Evolutionary conservation across 768 basidiomycete species (phyloP).

Genomic region (Collybiopsis luxurians): DNA sequence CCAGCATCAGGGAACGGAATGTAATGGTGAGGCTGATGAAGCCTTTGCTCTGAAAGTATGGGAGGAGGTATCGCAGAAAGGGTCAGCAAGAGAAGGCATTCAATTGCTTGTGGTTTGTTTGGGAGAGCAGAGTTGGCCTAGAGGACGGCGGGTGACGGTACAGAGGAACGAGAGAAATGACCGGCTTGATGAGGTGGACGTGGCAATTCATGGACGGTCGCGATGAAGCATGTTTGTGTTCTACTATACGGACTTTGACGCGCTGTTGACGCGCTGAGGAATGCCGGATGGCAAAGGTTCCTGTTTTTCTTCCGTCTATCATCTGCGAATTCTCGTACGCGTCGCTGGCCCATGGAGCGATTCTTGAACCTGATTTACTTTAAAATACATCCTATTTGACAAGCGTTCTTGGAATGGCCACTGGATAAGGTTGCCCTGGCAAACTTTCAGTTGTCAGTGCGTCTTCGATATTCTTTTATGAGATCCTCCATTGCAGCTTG

Average conservation of each 20-base stretch:
- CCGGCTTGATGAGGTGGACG: neutral
- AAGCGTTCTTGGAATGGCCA: constrained; percentile 50
- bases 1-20: too few relatives aligned
- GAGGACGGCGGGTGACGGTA: neutral
- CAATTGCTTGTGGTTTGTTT: neutral
- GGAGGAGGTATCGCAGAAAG: neutral
- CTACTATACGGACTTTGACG: too few relatives aligned
- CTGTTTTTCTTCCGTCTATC: neutral
- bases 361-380: constrained; percentile 25
- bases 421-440: constrained; percentile 73
- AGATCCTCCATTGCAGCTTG: too few relatives aligned
- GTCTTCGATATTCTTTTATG: too few relatives aligned
- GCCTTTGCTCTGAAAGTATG: neutral
- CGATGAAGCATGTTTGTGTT: too few relatives aligned
- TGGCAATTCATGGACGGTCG: neutral
- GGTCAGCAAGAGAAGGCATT: too few relatives aligned
- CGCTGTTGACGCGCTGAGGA: too few relatives aligned
- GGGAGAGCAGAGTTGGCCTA: neutral
- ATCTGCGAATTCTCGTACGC: neutral
- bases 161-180: neutral
- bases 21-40: neutral
- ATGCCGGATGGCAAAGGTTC: too few relatives aligned
- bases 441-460: too few relatives aligned
- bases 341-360: neutral
- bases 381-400: constrained; percentile 68